These are phyloP conservation scores for Cytidiella melzeri DNA, from an alignment of 768 basidiomycete genomes.

Conservation along the genomic window DNA sequence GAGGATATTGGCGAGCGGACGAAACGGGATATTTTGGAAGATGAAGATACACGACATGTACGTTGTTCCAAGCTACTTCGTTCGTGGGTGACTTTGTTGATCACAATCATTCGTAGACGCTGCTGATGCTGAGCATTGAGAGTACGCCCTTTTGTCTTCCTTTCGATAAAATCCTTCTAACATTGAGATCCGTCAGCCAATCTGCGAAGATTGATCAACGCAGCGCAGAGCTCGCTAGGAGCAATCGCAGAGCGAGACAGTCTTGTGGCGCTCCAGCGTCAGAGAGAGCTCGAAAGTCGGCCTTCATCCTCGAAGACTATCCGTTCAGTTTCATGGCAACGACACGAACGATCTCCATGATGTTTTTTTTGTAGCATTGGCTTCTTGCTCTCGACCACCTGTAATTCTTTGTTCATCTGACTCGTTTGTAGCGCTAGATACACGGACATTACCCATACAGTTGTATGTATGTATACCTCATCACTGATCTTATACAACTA, in stretches of 20 bases:
- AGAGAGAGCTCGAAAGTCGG: not conserved
- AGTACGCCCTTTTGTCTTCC: constrained; percentile 26
- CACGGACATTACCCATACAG: too few species aligned
- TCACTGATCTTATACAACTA: too few species aligned
- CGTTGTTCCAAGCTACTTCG: constrained; percentile 10
- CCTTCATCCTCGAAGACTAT: not conserved
- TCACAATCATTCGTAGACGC: constrained; percentile 23
- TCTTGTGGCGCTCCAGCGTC: constrained; percentile 8
- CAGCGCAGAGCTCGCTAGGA: constrained; percentile 29
- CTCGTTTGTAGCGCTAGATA: too few species aligned
- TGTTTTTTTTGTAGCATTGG: too few species aligned
- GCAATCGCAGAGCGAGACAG: constrained; percentile 28
- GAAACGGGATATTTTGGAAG: constrained; percentile 37
- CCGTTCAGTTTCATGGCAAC: not conserved
- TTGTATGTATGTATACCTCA: too few species aligned
- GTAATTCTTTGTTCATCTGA: too few species aligned
- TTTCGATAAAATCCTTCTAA: not conserved
- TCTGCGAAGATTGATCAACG: constrained; percentile 25
- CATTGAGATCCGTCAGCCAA: constrained; percentile 21
- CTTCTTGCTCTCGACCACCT: too few species aligned
- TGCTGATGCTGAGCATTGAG: constrained; percentile 41
- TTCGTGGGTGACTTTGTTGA: not conserved
- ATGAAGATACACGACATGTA: constrained; percentile 38
- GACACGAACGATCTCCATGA: too few species aligned
- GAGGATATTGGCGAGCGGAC: constrained; percentile 27